phyloP scores from a whole-genome alignment of 1,139 yeast genomes.

The Geotrichum candidum region DNA sequence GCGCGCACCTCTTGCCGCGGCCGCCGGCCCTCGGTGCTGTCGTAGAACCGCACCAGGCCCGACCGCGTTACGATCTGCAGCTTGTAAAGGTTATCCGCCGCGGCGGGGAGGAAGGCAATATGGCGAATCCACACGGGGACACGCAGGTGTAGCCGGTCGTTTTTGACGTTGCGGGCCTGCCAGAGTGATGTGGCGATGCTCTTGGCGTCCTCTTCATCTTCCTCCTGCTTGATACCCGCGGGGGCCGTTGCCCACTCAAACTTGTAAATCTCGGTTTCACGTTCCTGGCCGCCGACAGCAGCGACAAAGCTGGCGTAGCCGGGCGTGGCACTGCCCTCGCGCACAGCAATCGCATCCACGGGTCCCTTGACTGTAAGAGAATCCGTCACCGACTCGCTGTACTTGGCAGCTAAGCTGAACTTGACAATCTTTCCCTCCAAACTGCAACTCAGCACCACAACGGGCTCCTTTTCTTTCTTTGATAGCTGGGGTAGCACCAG shows the following conservation, averaged over 20 bases:
- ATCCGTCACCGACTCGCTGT: conserved; percentile 4
- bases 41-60: conserved; percentile 48
- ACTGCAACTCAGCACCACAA: conserved; percentile 15
- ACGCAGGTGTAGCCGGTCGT: conserved; percentile 34
- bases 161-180: conserved; percentile 38
- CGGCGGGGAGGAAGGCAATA: conserved; percentile 28
- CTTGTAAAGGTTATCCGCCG: conserved; percentile 30
- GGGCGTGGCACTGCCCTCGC: conserved; percentile 14
- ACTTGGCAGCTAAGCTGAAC: conserved; percentile 14
- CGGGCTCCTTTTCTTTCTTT: background rate
- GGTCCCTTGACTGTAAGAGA: conserved; percentile 17
- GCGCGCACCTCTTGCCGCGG: conserved; percentile 27
- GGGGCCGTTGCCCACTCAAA: conserved; percentile 4
- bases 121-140: conserved; percentile 37
- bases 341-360: conserved; percentile 16
- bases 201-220: background rate
- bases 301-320: conserved; percentile 11
- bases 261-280: conserved; percentile 37
- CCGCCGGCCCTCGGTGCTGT: conserved; percentile 29
- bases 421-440: conserved; percentile 20
- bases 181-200: conserved; percentile 24
- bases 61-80: conserved; percentile 61
- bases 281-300: conserved; percentile 44
- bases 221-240: background rate
- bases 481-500: conserved; percentile 4